Evolutionary conservation across 352 stramenopile genomes (phyloP).

Genomic region (Pythium diclinum): DNA sequence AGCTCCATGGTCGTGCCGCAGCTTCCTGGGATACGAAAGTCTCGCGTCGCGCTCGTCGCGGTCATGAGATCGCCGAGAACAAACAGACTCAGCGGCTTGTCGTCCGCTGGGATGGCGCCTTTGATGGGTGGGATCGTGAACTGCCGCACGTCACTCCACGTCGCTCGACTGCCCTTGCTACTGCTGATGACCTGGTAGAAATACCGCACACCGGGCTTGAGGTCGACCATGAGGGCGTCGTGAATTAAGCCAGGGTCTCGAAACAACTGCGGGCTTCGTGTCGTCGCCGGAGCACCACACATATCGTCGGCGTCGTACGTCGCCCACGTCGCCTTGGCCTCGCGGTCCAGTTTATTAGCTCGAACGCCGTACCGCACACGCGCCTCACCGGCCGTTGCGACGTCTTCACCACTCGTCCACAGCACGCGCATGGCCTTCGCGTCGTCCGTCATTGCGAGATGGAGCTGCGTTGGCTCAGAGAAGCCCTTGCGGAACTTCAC

Average conservation of each 20-base stretch:
- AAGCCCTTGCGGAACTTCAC: constrained; percentile 12
- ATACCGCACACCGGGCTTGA: constrained; percentile 26
- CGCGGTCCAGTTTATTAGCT: constrained; percentile 1
- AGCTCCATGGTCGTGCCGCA: constrained; percentile 19
- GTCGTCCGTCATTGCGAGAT: constrained; percentile 27
- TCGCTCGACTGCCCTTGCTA: constrained; percentile 20
- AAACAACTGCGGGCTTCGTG: constrained; percentile 17
- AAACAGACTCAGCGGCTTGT: constrained; percentile 24
- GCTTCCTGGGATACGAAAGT: constrained; percentile 14
- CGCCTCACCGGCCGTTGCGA: background rate
- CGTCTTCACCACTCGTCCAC: constrained; percentile 30
- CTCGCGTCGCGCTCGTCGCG: constrained; percentile 18
- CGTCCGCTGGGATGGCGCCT: background rate
- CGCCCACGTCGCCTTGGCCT: constrained; percentile 4
- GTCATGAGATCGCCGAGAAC: constrained; percentile 27
- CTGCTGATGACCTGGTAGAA: constrained; percentile 31
- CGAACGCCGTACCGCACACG: constrained; percentile 24
- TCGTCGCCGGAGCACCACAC: constrained; percentile 27
- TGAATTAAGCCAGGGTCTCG: constrained; percentile 35
- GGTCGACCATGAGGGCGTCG: constrained; percentile 27
- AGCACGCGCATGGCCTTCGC: constrained; percentile 33
- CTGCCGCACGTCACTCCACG: constrained; percentile 10
- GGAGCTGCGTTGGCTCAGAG: constrained; percentile 32
- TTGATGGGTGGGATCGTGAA: constrained; percentile 23
- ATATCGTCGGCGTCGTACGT: constrained; percentile 30